A percentile compares a stretch with the other conserved stretches of the same genome.
These are phyloP conservation scores for Claviceps digitariae DNA, from an alignment of 2,329 filamentous ascomycete genomes.

Conservation along the genomic window DNA sequence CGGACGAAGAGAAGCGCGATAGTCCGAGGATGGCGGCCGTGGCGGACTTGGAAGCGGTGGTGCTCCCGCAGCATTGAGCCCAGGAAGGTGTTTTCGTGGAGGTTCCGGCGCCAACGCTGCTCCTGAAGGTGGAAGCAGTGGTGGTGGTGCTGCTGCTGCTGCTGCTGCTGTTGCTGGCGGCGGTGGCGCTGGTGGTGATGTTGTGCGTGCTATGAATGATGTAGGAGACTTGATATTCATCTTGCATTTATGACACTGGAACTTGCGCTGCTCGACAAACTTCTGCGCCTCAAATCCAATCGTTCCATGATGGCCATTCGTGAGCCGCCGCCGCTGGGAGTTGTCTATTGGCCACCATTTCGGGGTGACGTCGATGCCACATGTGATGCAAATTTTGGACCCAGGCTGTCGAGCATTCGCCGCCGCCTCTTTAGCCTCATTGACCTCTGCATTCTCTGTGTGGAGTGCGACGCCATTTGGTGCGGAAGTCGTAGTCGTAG, in stretches of 20 bases:
- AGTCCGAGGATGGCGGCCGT: conserved; percentile 11
- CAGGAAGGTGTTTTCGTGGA: conserved; percentile 9
- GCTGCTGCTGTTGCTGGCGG: background rate
- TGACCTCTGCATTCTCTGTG: conserved; percentile 9
- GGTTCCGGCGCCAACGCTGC: conserved; percentile 9
- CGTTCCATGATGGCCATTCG: conserved; percentile 35
- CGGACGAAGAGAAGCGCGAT: conserved; percentile 12
- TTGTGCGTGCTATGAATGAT: conserved; percentile 12
- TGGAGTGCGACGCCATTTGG: conserved; percentile 10
- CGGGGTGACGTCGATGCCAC: conserved; percentile 57
- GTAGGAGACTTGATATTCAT: conserved; percentile 36
- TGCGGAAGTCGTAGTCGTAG: background rate
- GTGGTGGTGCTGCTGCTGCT: conserved; percentile 11
- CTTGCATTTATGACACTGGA: conserved; percentile 65
- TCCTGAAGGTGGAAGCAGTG: conserved; percentile 9
- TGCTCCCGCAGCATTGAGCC: conserved; percentile 8
- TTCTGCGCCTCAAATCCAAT: conserved; percentile 43
- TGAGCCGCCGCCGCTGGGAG: conserved; percentile 35
- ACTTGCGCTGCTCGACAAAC: conserved; percentile 46
- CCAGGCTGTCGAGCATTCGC: conserved; percentile 22
- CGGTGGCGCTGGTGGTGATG: conserved; percentile 6
- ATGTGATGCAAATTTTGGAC: conserved; percentile 48
- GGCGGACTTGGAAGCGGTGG: conserved; percentile 18
- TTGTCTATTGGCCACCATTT: conserved; percentile 55
- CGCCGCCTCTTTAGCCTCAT: conserved; percentile 14